Evolutionary conservation across 257 asterid species (phyloP), one percentile per base, ranked within the genome.

Genomic region (Ajuga chamaepitys): DNA sequence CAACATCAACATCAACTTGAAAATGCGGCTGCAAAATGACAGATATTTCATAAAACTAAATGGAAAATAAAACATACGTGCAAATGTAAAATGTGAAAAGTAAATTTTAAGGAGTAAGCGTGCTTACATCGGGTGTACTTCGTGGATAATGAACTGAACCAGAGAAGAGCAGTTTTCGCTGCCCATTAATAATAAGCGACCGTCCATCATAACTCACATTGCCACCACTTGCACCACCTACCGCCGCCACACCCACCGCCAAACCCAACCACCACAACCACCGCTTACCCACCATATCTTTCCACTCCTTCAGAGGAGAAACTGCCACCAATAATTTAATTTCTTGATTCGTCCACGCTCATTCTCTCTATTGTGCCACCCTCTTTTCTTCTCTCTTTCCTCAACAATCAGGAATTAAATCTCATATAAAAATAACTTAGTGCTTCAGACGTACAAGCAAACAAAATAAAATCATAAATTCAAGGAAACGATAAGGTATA

Each of bases 101-200:
- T 45, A 61, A 42, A 46, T 25, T 52, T 20, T 66, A 17, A 70
- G 51, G 37, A 48, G 76, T 30, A 44, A 67, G 22, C 41, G 38
- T 8, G 46, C 79, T 5, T 84, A 91, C 98, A 68, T 91, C 80
- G 6, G 98, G 96, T 0, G 98, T 88, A 68, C 96, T 86, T 69
- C 98, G 64, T 8, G 98, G 94, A 63, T 91, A 91, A 75, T 90
- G 97, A 79, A 90, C 87, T 0, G 97, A 90, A 48, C 96, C 96
- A 10, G 97, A 90, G 51, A 91, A 91, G 57, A 88, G n/a, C 20
- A 91, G 78, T 79, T 84, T 80, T 68, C 91, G 67, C 24, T 77
- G 78, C 1, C 96, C 96, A 9, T 85, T 77, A 5, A 91, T 75
- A 35, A 91, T 82, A 67, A 91, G 44, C 1, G 96, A 86, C 69